Evolutionary conservation across 768 basidiomycete species (phyloP), one percentile per base, ranked within the genome.

Genomic region (Amanita rubescens): DNA sequence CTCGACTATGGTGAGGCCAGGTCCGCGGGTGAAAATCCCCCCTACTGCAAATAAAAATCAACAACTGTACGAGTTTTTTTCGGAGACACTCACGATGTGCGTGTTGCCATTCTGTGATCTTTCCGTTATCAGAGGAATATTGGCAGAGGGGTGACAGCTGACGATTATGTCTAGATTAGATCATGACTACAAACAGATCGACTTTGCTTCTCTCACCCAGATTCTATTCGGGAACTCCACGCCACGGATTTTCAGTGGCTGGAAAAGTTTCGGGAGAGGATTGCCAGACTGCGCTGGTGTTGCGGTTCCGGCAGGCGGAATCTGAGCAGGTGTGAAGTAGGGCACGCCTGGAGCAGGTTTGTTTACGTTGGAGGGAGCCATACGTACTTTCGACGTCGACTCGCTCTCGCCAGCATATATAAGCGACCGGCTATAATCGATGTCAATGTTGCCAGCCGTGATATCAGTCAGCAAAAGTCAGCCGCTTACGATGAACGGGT

Each of bases 1-100:
- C 66, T 91, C 88, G 20, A 85, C 67, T 41, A 81, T 71, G 51
- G 82, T 74, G 1, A 81, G 67, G 0, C 81, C 84, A 0, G 85
- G 78, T 3, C 72, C 72, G 12, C 80, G 77, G 5, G 71, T 74
- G 45, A 78, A 60, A 48, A 82, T 79, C 2, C 77, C 77, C 0
- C 77, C 76, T 42, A 81, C 80, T 41, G 9, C 32, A 24, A 41
- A 25, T 25, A 24, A 53, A 50, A 19, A 19, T 17, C 55, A 52
- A 19, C 3, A 24, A 61, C 55, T 52, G 25, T 63, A 63, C 54
- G 61, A 49, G 41, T 6, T 61, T 64, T 12, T 65, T 22, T 27
- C 65, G 34, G 19, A 65, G 59, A 54, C 71, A 76, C 59, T 75
- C 79, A 67, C 87, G 74, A 62, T 84, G 82, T 2, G 79, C 79